Base-by-base conservation (phyloP, 1,139 yeast genomes). In the Schwanniomyces etchellsii region DNA sequence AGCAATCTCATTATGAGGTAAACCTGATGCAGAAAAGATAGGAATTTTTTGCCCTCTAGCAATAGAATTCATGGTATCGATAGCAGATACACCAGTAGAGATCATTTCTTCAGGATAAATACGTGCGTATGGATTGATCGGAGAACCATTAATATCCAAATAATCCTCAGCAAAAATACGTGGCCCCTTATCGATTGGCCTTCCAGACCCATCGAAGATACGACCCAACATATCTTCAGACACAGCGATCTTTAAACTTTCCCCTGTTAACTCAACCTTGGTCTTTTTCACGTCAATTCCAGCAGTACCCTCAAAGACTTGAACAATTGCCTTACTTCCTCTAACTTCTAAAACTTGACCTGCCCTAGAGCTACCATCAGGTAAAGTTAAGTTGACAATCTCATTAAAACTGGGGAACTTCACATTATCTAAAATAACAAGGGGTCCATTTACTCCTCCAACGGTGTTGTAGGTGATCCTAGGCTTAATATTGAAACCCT, bases 11-110 rank as follows among this genome's bases (percentile, higher is more conserved):
- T 91, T 93, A 66, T 91, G 99, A 35, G 99, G 99, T 57, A 91
- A 77, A 70, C 99, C 99, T 35, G 97, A 88, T 27, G 98, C 98
- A 34, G 96, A 86, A 69, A 91, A 91, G 60, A 91, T 91, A 32
- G 98, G 98, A 56, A 91, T 91, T 69, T 93, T 93, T 69, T 91
- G 99, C 47, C 99, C 99, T 76, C 99, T 85, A 39, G 99, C 99
- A 73, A 91, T 91, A 26, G 98, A 89, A 65, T 91, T 93, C 98
- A 93, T 91, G 36, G 97, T 89, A 61, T 91, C 99, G 53, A 91
- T 93, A 29, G 98, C 96, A 29, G 96, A 88, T 44, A 91, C 74
- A 75, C 99, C 99, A 16, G 98, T 91, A 34, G 96, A 88, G 51
- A 91, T 91, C 98, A 91, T 91, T 71, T 91, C 99, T 70, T 91